phyloP scores from a whole-genome alignment of 257 asterid genomes.

The Anisodus tanguticus region DNA sequence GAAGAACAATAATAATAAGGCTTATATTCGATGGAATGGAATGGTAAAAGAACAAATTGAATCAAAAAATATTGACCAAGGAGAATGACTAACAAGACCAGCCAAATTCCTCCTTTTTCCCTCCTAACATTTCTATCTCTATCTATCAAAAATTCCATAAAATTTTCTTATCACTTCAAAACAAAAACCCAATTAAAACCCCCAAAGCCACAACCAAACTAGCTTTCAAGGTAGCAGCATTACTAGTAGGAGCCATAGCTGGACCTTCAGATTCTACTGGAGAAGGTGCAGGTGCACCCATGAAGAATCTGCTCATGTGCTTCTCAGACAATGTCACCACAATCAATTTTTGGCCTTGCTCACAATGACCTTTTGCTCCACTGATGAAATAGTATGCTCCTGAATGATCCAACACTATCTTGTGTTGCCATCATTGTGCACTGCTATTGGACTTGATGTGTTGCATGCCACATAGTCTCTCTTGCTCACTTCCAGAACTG shows the following conservation, averaged over 20 bases:
- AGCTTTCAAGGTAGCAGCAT: conserved; percentile 42
- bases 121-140: neutral
- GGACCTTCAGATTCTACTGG: conserved; percentile 50
- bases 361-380: conserved; percentile 69
- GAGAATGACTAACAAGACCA: too few relatives aligned
- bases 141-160: too few relatives aligned
- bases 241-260: conserved; percentile 57
- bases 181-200: conserved; percentile 35
- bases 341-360: conserved; percentile 70
- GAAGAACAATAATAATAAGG: neutral
- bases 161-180: conserved; percentile 26
- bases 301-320: conserved; percentile 37
- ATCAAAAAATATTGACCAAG: neutral
- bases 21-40: neutral
- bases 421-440: conserved; percentile 55
- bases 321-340: conserved; percentile 71
- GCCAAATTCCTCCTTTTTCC: neutral
- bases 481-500: conserved; percentile 66
- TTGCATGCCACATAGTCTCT: conserved; percentile 73
- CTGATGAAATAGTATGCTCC: conserved; percentile 85
- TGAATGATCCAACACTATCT: conserved; percentile 58
- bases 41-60: neutral
- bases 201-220: conserved; percentile 41
- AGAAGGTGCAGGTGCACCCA: conserved; percentile 64
- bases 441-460: conserved; percentile 58